A percentile compares a stretch with the other conserved stretches of the same genome.
phyloP scores from a whole-genome alignment of 768 basidiomycete species.

The Lactifluus subvellereus region DNA sequence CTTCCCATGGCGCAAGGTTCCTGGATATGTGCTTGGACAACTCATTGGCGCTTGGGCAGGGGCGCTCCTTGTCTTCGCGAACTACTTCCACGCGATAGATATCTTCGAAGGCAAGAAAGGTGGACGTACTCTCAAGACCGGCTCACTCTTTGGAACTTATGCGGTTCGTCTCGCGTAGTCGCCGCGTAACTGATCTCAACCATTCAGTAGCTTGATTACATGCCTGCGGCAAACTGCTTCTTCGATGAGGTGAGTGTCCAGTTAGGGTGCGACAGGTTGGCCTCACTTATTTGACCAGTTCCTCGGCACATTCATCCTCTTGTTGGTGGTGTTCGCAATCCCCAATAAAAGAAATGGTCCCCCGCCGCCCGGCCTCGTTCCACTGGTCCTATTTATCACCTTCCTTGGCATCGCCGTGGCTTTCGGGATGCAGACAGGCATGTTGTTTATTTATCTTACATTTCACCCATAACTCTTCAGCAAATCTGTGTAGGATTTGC shows the following conservation, averaged over 20 bases:
- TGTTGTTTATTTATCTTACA: not conserved
- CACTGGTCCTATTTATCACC: constrained; percentile 49
- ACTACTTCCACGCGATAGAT: too few relatives aligned
- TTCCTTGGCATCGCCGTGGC: constrained; percentile 53
- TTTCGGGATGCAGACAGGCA: constrained; percentile 55
- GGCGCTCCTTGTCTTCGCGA: too few relatives aligned
- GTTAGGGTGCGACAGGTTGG: not conserved
- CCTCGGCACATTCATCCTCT: constrained; percentile 47
- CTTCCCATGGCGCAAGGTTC: constrained; percentile 81
- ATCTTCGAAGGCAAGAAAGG: constrained; percentile 36
- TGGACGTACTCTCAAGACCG: constrained; percentile 55
- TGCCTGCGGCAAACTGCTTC: constrained; percentile 40
- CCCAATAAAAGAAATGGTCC: constrained; percentile 37
- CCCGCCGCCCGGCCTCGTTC: constrained; percentile 41
- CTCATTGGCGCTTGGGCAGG: constrained; percentile 31
- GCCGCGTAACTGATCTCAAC: constrained; percentile 1
- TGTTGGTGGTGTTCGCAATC: constrained; percentile 47
- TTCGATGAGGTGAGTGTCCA: constrained; percentile 39
- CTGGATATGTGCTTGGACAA: constrained; percentile 59
- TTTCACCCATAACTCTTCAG: not conserved
- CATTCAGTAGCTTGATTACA: too few relatives aligned
- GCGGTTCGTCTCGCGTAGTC: constrained; percentile 37
- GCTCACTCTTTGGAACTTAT: constrained; percentile 54
- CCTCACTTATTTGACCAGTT: constrained; percentile 31
- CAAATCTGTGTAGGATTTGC: constrained; percentile 41